Percentiles rank a stretch among this genome's conserved stretches.
Conservation (phyloP, 192 early-diverging fungal species). For the Thamnidium elegans region DNA sequence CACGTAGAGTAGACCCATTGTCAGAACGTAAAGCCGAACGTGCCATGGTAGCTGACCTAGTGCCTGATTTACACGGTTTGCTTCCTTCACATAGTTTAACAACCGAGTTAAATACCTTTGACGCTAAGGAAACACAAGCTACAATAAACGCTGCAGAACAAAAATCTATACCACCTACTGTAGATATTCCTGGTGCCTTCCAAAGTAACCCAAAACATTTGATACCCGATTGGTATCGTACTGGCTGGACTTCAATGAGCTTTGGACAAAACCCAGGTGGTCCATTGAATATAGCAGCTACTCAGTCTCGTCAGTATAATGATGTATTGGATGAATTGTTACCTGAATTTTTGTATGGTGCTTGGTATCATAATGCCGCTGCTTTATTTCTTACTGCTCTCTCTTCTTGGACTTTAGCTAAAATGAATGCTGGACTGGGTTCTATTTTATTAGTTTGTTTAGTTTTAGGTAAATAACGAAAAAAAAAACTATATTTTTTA, state of each 20-base stretch:
- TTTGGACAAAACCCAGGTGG: constrained; percentile 12
- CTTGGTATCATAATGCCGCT: constrained; percentile 37
- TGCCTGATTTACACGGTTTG: constrained; percentile 21
- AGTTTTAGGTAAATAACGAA: constrained; percentile 25
- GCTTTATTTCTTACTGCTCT: constrained; percentile 24
- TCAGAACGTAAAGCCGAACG: too few species aligned
- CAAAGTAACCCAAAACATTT: background rate
- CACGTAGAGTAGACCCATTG: too few species aligned
- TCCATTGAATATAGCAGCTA: constrained; percentile 8
- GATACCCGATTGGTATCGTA: constrained; percentile 29
- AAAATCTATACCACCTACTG: constrained; percentile 15
- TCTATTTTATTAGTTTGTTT: constrained; percentile 20
- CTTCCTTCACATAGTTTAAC: constrained; percentile 5
- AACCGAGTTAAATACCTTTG: constrained; percentile 28
- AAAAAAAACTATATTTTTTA: background rate
- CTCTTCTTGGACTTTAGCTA: constrained; percentile 16
- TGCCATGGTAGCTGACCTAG: constrained; percentile 13
- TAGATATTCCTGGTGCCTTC: constrained; percentile 8
- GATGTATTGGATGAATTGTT: constrained; percentile 22
- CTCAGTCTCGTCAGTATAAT: background rate
- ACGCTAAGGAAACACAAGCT: constrained; percentile 14
- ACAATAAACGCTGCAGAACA: constrained; percentile 17
- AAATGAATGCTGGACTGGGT: constrained; percentile 23
- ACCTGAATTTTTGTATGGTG: constrained; percentile 25
- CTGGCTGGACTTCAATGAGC: constrained; percentile 25